Percentiles rank a stretch among this genome's conserved stretches.
Conservation (phyloP, 2,329 filamentous ascomycete genomes). For the Colletotrichum chlorophyti region DNA sequence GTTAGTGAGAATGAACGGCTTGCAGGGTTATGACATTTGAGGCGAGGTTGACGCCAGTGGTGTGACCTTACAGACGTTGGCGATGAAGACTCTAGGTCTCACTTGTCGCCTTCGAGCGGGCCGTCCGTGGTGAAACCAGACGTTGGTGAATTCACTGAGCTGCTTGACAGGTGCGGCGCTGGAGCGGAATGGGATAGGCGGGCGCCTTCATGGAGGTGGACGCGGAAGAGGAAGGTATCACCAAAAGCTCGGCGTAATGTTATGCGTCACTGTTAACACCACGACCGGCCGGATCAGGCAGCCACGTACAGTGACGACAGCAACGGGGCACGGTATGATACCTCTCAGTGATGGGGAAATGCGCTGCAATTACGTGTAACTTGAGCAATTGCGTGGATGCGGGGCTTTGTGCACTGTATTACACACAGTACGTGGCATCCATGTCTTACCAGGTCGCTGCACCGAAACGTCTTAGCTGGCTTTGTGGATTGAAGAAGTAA, state of each 20-base stretch:
- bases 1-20: background rate
- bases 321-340: no score
- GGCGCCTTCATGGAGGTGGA: background rate
- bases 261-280: background rate
- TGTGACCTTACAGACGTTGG: background rate
- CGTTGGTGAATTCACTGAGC: no score
- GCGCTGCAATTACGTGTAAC: no score
- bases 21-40: background rate
- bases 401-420: background rate
- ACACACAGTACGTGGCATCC: background rate
- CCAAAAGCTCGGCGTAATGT: conserved; percentile 9
- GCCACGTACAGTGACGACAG: conserved; percentile 21
- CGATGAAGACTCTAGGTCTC: background rate
- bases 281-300: conserved; percentile 20
- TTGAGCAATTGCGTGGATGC: no score
- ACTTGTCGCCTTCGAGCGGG: background rate
- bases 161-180: no score
- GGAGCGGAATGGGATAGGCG: no score
- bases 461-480: background rate
- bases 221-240: conserved; percentile 8
- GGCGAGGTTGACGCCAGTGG: background rate
- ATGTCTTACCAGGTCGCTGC: background rate
- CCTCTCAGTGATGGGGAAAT: no score
- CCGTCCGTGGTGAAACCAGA: no score
- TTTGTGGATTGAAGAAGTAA: background rate